Conservation (phyloP, 306 rosid genomes). For the Lagenaria siceraria region DNA sequence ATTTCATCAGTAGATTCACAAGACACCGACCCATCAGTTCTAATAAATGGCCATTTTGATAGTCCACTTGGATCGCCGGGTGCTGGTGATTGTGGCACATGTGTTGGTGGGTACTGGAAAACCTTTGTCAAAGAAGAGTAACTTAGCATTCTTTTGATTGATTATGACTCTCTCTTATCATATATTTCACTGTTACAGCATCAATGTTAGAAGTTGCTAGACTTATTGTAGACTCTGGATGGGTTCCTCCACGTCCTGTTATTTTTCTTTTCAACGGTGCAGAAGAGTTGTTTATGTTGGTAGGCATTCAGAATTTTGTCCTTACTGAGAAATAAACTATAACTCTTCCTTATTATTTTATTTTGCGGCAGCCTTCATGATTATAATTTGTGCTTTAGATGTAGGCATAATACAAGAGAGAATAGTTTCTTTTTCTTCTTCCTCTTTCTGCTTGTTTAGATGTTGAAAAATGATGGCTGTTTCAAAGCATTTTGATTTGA, state of each 20-base stretch:
- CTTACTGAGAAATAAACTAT: not conserved
- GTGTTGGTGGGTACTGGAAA: constrained; percentile 73
- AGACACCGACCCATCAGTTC: constrained; percentile 66
- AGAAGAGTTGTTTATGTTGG: constrained; percentile 96
- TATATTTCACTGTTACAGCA: constrained; percentile 34
- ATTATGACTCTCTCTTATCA: not conserved
- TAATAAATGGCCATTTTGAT: constrained; percentile 87
- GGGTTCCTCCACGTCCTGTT: constrained; percentile 68
- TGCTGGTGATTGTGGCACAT: constrained; percentile 92
- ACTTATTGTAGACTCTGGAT: constrained; percentile 71
- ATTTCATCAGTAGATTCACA: constrained; percentile 52
- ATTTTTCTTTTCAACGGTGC: constrained; percentile 97
- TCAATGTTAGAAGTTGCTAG: constrained; percentile 89
- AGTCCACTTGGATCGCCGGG: constrained; percentile 97
- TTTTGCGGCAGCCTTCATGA: not conserved
- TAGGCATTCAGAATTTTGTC: constrained; percentile 26
- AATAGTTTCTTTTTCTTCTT: not conserved
- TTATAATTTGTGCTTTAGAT: not conserved
- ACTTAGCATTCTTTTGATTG: constrained; percentile 6
- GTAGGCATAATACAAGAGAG: not conserved
- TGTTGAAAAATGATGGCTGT: not conserved
- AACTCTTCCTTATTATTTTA: not conserved
- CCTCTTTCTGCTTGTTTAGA: not conserved
- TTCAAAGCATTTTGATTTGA: not conserved
- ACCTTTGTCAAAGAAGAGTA: constrained; percentile 8